Base-by-base conservation (phyloP, 208 protist genomes). In the Acanthamoeba castellanii region DNA sequence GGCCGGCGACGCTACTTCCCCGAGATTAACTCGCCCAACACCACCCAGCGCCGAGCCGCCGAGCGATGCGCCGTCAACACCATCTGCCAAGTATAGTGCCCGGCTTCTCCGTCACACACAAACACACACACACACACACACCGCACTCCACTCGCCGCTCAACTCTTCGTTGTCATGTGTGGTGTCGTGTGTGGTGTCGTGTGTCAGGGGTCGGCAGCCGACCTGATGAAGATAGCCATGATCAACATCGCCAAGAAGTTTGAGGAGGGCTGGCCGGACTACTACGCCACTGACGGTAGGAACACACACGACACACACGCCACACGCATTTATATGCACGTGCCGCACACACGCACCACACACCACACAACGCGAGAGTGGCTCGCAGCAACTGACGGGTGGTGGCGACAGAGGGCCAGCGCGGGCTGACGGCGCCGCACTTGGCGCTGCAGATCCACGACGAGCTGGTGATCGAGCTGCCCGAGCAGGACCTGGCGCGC, bases 401-500 rank as follows among this genome's bases (percentile, higher is more conserved):
- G 47, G 4, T 14, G 4, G 47, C 7, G 47, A 45, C 68, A 76
- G 68, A 76, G 5, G 16, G 34, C 11, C 68, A 37, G 27, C 81
- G 47, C 3, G 81, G 81, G 7, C 20, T 88, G 50, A 47, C 42
- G 32, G 87, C 87, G 34, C 87, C 87, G 30, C 87, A 92, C 32
- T 34, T 92, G 27, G 87, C 87, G 42, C 27, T 92, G 61, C 87
- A 92, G 87, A 92, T 92, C 20, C 87, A 92, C 37, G 87, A 92
- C 45, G 87, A 92, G 87, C 61, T 92, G 34, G 87, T 92, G 42
- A 76, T 92, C 42, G 87, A 92, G 37, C 1, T 92, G 55, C 57
- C 57, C 1, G 16, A 66, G 37, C 42, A 92, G 42, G 59, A 76
- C 32, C 27, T 92, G 22, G 57, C 30, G 9, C 14, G 11, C 3